Base-by-base conservation (phyloP, 805 yeast genomes). In the Teunomyces tritomae region DNA sequence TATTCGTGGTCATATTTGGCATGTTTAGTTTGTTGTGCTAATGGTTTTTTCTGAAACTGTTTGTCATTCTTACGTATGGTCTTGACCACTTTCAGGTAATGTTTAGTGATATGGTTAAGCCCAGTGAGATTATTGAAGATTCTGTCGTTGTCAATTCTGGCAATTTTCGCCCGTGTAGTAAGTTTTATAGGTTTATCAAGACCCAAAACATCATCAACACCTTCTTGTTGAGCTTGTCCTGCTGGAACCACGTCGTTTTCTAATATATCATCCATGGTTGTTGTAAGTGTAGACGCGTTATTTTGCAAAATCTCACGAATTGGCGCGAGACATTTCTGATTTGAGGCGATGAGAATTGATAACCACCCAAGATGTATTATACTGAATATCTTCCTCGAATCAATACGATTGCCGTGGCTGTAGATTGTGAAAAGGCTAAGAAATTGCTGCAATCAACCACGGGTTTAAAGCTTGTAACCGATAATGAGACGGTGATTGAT, bases 71-170 rank as follows among this genome's bases (percentile, higher is more conserved):
- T 61, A 39, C 57, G 52, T 13, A 71, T 50, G n/a, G 62, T 54
- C 33, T 58, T 51, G 37, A 50, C 45, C 13, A 72, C 52, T 42
- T 59, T 64, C 11, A 45, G 49, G 50, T 71, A 61, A 54, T 70
- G 65, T 43, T 62, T 62, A 11, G 60, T 55, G 27, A 73, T 56
- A 46, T 66, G 63, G 7, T 64, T 61, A 13, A 73, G 51, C 1
- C 78, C 78, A 4, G 63, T 59, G 9, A 56, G 54, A 29, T 55
- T 56, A 40, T 65, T 64, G 49, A 73, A 63, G 8, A 73, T 54
- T 42, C 76, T 55, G 29, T 70, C 70, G 46, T 70, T 70, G 41
- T 74, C 76, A 32, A 72, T 51, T 46, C 63, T 64, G n/a, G 76
- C 68, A 6, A 66, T 51, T 45, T 67, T 66, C 11, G 57, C 57